Percentiles rank a stretch among this genome's conserved stretches.
These are phyloP conservation scores for Catunica adiposa DNA, from an alignment of 2,329 filamentous ascomycete genomes.

Conservation along the genomic window DNA sequence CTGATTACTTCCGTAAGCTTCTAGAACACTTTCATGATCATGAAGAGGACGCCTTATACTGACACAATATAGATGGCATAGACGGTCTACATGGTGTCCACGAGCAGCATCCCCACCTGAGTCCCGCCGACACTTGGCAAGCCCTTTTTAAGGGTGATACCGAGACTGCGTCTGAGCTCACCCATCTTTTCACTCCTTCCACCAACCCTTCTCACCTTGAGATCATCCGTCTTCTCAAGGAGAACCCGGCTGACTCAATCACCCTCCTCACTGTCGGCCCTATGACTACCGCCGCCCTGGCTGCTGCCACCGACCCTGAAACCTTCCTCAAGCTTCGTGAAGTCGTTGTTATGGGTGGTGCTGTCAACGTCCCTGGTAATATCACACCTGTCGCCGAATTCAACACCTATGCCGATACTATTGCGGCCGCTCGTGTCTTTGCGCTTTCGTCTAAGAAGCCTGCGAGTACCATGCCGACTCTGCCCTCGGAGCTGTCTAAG, in stretches of 20 bases:
- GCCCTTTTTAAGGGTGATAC: constrained; percentile 37
- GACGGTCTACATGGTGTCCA: constrained; percentile 69
- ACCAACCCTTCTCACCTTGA: constrained; percentile 60
- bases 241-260: constrained; percentile 69
- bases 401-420: constrained; percentile 80
- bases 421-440: constrained; percentile 60
- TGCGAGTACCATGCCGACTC: constrained; percentile 61
- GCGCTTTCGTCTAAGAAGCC: constrained; percentile 61
- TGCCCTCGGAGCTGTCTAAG: constrained; percentile 32
- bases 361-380: constrained; percentile 65
- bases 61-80: constrained; percentile 39
- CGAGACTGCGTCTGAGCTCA: constrained; percentile 26
- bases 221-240: constrained; percentile 70
- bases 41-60: neutral
- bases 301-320: constrained; percentile 74
- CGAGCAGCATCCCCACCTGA: constrained; percentile 55
- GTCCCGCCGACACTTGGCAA: constrained; percentile 58
- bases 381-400: constrained; percentile 79
- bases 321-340: constrained; percentile 81
- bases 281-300: constrained; percentile 81
- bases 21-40: neutral
- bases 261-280: constrained; percentile 85
- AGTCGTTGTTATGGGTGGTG: constrained; percentile 88
- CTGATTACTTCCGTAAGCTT: constrained; percentile 70
- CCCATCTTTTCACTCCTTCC: constrained; percentile 58